These are phyloP conservation scores for Podosphaera xanthii DNA, from an alignment of 2,329 filamentous ascomycete genomes.

Conservation along the genomic window DNA sequence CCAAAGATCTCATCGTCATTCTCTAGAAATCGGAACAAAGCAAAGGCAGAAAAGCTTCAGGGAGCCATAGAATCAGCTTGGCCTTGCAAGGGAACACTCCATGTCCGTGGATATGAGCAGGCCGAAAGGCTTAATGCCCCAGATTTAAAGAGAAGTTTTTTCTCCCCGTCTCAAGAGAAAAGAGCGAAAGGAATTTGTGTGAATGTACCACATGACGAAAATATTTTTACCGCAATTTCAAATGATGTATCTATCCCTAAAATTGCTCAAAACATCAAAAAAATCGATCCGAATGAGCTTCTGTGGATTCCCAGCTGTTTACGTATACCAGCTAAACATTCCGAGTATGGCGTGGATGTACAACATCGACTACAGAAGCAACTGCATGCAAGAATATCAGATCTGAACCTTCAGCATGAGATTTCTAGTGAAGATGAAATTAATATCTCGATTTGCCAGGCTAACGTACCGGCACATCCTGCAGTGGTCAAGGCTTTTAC, in stretches of 20 bases:
- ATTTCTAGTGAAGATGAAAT: slow-evolving; percentile 19
- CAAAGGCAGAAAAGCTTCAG: slow-evolving; percentile 29
- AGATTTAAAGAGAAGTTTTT: background rate
- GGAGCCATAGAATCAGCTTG: slow-evolving; percentile 46
- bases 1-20: too few relatives aligned
- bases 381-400: slow-evolving; percentile 16
- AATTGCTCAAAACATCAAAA: slow-evolving; percentile 6
- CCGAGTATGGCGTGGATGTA: slow-evolving; percentile 33
- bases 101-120: slow-evolving; percentile 29
- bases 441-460: slow-evolving; percentile 5
- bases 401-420: slow-evolving; percentile 5
- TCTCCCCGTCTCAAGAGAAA: slow-evolving; percentile 3
- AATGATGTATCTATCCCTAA: slow-evolving; percentile 7
- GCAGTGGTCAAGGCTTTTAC: slow-evolving; percentile 35
- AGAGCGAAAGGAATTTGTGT: slow-evolving; percentile 14
- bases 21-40: too few relatives aligned
- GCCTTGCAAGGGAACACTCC: slow-evolving; percentile 41
- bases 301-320: slow-evolving; percentile 25
- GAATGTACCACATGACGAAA: slow-evolving; percentile 9
- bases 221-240: slow-evolving; percentile 11
- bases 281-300: slow-evolving; percentile 13
- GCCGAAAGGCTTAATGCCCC: background rate
- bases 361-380: slow-evolving; percentile 25
- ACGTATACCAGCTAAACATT: slow-evolving; percentile 30
- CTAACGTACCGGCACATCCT: slow-evolving; percentile 23